Evolutionary conservation across 108 stramenopile species (phyloP).

Genomic region (Poteriospumella lacustris): DNA sequence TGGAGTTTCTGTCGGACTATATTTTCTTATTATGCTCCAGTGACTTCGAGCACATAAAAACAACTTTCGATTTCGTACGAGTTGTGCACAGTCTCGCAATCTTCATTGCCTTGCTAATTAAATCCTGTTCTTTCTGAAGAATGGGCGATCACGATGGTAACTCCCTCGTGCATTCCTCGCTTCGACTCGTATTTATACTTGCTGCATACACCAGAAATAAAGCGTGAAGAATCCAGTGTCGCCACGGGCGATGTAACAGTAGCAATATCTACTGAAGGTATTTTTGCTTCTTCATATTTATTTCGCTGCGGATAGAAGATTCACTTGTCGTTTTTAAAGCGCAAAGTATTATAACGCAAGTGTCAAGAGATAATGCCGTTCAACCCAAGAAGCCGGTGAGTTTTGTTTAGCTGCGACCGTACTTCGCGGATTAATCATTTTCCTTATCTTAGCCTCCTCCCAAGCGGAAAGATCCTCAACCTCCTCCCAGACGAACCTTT

Average conservation of each 20-base stretch:
- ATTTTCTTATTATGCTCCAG: not conserved
- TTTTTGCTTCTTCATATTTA: not conserved
- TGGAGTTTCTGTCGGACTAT: not conserved
- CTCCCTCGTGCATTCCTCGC: not conserved
- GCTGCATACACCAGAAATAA: not conserved
- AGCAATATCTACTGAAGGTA: not conserved
- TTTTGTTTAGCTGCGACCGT: too few relatives aligned
- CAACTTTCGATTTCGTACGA: not conserved
- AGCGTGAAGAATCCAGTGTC: not conserved
- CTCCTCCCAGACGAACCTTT: not conserved
- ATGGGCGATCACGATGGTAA: not conserved
- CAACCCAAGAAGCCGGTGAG: too few relatives aligned
- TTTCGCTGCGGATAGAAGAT: not conserved
- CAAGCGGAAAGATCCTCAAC: not conserved
- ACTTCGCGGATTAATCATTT: too few relatives aligned
- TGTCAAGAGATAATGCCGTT: not conserved
- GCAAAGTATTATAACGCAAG: conserved; percentile 10
- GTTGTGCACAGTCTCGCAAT: not conserved
- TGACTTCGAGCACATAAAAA: not conserved
- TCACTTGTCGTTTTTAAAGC: not conserved
- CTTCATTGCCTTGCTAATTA: not conserved
- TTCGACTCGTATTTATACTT: not conserved
- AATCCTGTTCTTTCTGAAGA: not conserved
- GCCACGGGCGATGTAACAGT: not conserved
- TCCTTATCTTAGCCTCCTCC: not conserved